A percentile compares a stretch with the other conserved stretches of the same genome.
These are phyloP conservation scores for Dalbergia cochinchinensis DNA, from an alignment of 306 rosid species.

Conservation along the genomic window DNA sequence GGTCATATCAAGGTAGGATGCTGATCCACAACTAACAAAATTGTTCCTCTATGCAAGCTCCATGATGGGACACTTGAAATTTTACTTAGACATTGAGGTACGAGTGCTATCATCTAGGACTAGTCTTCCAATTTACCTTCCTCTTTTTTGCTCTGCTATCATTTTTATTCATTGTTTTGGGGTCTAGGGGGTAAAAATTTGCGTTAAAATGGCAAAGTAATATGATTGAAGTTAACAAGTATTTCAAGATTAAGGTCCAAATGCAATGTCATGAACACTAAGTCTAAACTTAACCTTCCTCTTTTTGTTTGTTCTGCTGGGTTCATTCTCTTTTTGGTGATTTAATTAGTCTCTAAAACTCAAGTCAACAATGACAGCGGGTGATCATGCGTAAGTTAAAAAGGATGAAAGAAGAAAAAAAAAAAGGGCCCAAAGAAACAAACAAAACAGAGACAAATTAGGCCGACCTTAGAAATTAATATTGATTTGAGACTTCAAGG, in stretches of 20 bases:
- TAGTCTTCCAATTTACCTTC: conserved; percentile 16
- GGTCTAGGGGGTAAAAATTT: background rate
- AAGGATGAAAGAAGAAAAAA: background rate
- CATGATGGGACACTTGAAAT: conserved; percentile 33
- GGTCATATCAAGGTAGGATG: too few relatives aligned
- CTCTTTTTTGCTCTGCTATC: conserved; percentile 24
- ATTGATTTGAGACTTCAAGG: background rate
- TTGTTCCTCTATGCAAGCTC: conserved; percentile 33
- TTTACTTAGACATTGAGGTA: conserved; percentile 29
- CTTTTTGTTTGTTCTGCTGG: conserved; percentile 39
- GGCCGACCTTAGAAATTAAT: conserved; percentile 1
- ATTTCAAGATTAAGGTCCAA: conserved; percentile 31
- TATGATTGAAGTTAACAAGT: conserved; percentile 42
- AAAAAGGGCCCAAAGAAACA: conserved; percentile 1
- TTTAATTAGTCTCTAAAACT: conserved; percentile 15
- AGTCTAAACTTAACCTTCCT: conserved; percentile 36
- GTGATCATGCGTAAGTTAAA: conserved; percentile 34
- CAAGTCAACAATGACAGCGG: conserved; percentile 50
- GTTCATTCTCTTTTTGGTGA: conserved; percentile 35
- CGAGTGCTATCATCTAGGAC: conserved; percentile 29
- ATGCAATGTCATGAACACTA: conserved; percentile 38
- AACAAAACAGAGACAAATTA: background rate
- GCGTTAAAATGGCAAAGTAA: conserved; percentile 32
- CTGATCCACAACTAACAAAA: too few relatives aligned
- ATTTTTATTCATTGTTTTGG: background rate